These are phyloP conservation scores for Acrocalymma vagum DNA, from an alignment of 2,329 filamentous ascomycete species.

Conservation along the genomic window DNA sequence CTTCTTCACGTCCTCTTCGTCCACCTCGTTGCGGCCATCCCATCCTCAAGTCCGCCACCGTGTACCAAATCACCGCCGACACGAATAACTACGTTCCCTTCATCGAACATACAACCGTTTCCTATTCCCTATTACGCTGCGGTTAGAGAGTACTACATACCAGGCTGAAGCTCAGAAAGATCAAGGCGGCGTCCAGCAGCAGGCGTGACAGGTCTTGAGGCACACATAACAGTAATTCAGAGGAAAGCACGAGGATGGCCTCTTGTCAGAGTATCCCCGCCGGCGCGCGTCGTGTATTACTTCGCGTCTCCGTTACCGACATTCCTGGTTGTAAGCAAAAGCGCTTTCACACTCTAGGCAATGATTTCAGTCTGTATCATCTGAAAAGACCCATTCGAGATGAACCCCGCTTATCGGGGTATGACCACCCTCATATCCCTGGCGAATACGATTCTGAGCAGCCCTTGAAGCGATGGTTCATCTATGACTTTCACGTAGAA, in stretches of 20 bases:
- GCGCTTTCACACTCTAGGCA: conserved; percentile 3
- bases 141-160: neutral
- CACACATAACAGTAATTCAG: neutral
- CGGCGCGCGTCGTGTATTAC: conserved; percentile 4
- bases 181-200: no score
- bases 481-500: conserved; percentile 3
- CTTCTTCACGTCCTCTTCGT: no score
- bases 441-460: conserved; percentile 3
- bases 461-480: conserved; percentile 5
- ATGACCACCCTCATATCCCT: conserved; percentile 3
- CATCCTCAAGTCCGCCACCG: no score
- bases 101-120: no score
- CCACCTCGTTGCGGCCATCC: no score
- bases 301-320: conserved; percentile 3
- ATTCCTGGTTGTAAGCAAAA: conserved; percentile 4
- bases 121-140: no score
- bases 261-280: neutral
- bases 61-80: no score
- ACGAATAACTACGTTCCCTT: no score
- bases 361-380: conserved; percentile 3
- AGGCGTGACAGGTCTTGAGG: neutral
- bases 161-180: no score
- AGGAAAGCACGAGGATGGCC: neutral
- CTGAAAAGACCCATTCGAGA: conserved; percentile 1
- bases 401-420: conserved; percentile 3